Conservation (phyloP, 805 yeast genomes). For the Scheffersomyces lignosus region DNA sequence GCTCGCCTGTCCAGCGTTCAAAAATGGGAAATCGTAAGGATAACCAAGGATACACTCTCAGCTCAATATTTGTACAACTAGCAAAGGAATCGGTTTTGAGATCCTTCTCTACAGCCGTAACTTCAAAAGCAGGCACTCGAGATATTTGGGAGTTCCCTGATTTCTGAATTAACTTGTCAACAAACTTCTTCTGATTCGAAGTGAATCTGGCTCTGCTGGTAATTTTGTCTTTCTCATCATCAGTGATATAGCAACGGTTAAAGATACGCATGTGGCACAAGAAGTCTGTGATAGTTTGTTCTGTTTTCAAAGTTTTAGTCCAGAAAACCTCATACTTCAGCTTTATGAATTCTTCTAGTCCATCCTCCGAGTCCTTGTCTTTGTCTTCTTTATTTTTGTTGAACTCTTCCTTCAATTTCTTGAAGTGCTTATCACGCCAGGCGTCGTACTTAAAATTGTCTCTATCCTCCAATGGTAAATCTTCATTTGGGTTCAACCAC, state of each 20-base stretch:
- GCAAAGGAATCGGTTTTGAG: too few relatives aligned
- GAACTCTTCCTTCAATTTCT: conserved; percentile 22
- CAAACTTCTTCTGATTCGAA: conserved; percentile 10
- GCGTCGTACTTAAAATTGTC: conserved; percentile 31
- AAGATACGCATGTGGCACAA: conserved; percentile 48
- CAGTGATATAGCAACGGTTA: conserved; percentile 44
- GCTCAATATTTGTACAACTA: conserved; percentile 25
- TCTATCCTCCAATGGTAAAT: conserved; percentile 27
- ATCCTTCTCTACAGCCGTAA: too few relatives aligned
- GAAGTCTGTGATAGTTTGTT: conserved; percentile 42
- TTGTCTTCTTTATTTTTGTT: conserved; percentile 3
- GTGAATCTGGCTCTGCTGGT: conserved; percentile 7
- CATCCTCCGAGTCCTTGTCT: conserved; percentile 16
- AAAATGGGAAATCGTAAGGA: conserved; percentile 28
- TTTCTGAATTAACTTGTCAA: conserved; percentile 4
- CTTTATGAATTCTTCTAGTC: conserved; percentile 26
- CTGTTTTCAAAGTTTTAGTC: conserved; percentile 23
- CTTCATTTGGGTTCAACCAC: conserved; percentile 38
- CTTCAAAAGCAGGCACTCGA: not conserved
- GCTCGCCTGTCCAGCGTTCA: conserved; percentile 35
- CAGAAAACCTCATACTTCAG: conserved; percentile 26
- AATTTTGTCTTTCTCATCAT: conserved; percentile 16
- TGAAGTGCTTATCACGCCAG: conserved; percentile 21
- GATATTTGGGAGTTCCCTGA: too few relatives aligned
- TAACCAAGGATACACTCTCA: conserved; percentile 37